phyloP scores from a whole-genome alignment of 1,284 basidiomycete genomes.

The Neolentinus lepideus region DNA sequence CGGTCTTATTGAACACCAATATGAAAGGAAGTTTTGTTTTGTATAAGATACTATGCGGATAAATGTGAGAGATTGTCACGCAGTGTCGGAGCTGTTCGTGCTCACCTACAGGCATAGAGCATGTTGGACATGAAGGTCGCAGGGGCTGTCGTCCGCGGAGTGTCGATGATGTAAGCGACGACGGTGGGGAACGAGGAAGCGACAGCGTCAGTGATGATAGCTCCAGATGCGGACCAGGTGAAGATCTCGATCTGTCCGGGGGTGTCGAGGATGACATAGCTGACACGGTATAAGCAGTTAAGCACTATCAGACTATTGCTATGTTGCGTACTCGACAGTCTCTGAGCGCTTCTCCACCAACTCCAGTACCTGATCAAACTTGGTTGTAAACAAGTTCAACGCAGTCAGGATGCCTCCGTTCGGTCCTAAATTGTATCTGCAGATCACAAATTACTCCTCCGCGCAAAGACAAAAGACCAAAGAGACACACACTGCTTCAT shows the following conservation, averaged over 20 bases:
- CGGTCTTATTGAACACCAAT: constrained; percentile 98
- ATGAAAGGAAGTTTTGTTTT: constrained; percentile 98
- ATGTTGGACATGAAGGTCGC: constrained; percentile 99
- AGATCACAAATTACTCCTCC: constrained; percentile 7
- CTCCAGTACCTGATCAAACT: constrained; percentile 95
- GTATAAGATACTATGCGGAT: constrained; percentile 78
- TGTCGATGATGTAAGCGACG: constrained; percentile 97
- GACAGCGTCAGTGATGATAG: constrained; percentile 98
- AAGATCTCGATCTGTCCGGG: constrained; percentile 99
- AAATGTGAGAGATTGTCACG: not conserved
- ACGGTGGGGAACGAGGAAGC: constrained; percentile 91
- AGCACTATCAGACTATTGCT: constrained; percentile 1
- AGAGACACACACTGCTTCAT: constrained; percentile 91
- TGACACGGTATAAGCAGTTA: constrained; percentile 22
- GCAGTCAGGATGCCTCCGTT: constrained; percentile 98
- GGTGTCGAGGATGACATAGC: constrained; percentile 93
- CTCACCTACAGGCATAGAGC: constrained; percentile 96
- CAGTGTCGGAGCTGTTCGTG: constrained; percentile 4
- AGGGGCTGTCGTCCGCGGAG: constrained; percentile 89
- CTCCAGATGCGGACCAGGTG: constrained; percentile 98
- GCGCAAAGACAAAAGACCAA: constrained; percentile 9
- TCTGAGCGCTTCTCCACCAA: constrained; percentile 90
- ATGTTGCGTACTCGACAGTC: constrained; percentile 68
- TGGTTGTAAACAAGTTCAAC: constrained; percentile 97
- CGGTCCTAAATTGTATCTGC: constrained; percentile 94